A percentile compares a stretch with the other conserved stretches of the same genome.
These are phyloP conservation scores for Microdochium bolleyi DNA, from an alignment of 2,329 filamentous ascomycete genomes.

Conservation along the genomic window DNA sequence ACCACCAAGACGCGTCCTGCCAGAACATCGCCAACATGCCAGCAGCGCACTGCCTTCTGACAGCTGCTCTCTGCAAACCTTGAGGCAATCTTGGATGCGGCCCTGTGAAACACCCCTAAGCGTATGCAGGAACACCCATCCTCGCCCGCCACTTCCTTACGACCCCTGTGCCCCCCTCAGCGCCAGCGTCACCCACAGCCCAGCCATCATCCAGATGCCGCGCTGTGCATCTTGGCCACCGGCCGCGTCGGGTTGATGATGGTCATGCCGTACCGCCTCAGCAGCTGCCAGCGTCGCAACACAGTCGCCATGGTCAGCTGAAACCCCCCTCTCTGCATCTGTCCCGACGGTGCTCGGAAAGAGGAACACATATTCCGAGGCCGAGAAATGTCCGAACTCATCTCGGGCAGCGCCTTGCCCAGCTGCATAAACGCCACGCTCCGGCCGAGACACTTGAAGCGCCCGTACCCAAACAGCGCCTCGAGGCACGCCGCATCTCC, in stretches of 20 bases:
- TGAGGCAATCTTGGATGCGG: no score
- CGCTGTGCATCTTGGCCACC: slow-evolving; percentile 21
- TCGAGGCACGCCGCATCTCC: slow-evolving; percentile 7
- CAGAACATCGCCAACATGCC: no score
- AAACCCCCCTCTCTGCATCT: not conserved
- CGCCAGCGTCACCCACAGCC: slow-evolving; percentile 23
- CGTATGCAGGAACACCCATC: no score
- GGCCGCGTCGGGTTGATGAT: slow-evolving; percentile 22
- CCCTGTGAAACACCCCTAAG: no score
- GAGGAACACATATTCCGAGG: not conserved
- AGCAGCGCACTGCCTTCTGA: no score
- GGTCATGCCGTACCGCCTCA: slow-evolving; percentile 23
- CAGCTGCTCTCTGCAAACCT: no score
- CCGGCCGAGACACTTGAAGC: slow-evolving; percentile 7
- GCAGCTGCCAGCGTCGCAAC: slow-evolving; percentile 11
- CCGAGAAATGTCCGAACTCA: slow-evolving; percentile 1
- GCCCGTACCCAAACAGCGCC: slow-evolving; percentile 6
- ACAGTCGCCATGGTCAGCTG: not conserved
- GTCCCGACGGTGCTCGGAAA: not conserved
- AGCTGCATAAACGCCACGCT: slow-evolving; percentile 6
- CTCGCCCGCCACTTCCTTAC: no score
- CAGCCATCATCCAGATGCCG: slow-evolving; percentile 24
- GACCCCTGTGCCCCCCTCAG: not conserved
- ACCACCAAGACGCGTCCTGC: no score
- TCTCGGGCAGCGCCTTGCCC: slow-evolving; percentile 5